A percentile compares a stretch with the other conserved stretches of the same genome.
These are phyloP conservation scores for Sordariomycetes sp. DNA, from an alignment of 2,329 filamentous ascomycete species.

Conservation along the genomic window DNA sequence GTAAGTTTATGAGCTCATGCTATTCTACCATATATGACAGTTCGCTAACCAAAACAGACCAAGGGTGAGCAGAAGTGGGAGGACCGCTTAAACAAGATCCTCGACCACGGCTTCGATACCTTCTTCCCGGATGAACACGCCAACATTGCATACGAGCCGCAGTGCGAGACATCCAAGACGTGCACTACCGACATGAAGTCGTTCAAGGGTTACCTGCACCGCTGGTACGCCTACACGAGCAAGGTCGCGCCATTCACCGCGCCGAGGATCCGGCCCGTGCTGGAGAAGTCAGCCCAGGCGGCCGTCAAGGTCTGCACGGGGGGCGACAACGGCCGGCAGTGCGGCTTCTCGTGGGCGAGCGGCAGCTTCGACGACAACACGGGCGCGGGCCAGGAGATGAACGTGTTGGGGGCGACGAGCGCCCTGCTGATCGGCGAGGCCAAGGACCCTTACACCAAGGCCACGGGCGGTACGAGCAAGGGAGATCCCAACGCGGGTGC, in stretches of 20 bases:
- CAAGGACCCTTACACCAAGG: slow-evolving; percentile 27
- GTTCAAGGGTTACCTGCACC: slow-evolving; percentile 63
- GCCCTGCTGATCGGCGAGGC: slow-evolving; percentile 31
- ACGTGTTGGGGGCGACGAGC: slow-evolving; percentile 41
- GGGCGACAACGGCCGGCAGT: slow-evolving; percentile 46
- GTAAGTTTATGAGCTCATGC: slow-evolving; percentile 18
- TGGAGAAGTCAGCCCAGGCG: slow-evolving; percentile 47
- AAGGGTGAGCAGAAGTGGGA: slow-evolving; percentile 42
- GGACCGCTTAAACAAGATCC: slow-evolving; percentile 30
- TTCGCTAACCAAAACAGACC: slow-evolving; percentile 23
- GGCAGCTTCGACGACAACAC: slow-evolving; percentile 37
- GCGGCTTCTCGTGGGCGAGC: slow-evolving; percentile 51
- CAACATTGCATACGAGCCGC: slow-evolving; percentile 48
- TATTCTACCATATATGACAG: not conserved
- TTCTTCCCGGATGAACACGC: slow-evolving; percentile 42
- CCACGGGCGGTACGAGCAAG: slow-evolving; percentile 35
- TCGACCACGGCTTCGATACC: slow-evolving; percentile 24
- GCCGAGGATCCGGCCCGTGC: slow-evolving; percentile 44
- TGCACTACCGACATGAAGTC: slow-evolving; percentile 66
- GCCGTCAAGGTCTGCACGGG: slow-evolving; percentile 56
- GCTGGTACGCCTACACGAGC: slow-evolving; percentile 53
- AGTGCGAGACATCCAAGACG: slow-evolving; percentile 44
- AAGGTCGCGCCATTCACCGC: slow-evolving; percentile 53
- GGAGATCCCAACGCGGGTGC: slow-evolving; percentile 25
- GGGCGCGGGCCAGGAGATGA: slow-evolving; percentile 48